Percentiles rank a stretch among this genome's conserved stretches.
Evolutionary conservation across 2,329 filamentous ascomycete species (phyloP).

Genomic region (Cytospora leucostoma): DNA sequence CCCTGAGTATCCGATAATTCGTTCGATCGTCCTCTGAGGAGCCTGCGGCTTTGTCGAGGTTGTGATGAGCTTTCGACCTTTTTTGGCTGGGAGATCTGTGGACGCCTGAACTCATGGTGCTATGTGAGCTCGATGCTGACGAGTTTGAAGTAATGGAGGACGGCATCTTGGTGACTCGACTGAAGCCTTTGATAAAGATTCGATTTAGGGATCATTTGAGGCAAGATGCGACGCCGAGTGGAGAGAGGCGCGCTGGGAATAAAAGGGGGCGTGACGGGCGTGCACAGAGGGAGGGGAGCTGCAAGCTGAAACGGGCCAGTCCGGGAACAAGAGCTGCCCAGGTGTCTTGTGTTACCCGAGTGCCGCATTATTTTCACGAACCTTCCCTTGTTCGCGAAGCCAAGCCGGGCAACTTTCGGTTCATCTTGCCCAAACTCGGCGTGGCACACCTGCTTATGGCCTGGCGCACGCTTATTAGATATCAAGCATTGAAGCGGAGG

Average conservation of each 20-base stretch:
- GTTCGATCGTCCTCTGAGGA: constrained; percentile 26
- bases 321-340: constrained; percentile 14
- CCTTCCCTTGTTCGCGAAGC: constrained; percentile 17
- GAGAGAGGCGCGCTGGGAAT: constrained; percentile 15
- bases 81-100: constrained; percentile 19
- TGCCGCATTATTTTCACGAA: constrained; percentile 15
- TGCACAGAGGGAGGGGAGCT: constrained; percentile 26
- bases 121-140: constrained; percentile 21
- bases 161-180: constrained; percentile 12
- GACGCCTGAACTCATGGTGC: constrained; percentile 18
- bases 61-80: constrained; percentile 27
- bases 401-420: constrained; percentile 9
- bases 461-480: constrained; percentile 7
- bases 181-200: neutral
- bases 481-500: constrained; percentile 10
- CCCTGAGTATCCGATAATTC: constrained; percentile 28
- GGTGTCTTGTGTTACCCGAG: constrained; percentile 18
- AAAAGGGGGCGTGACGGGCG: constrained; percentile 15
- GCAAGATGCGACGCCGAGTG: constrained; percentile 3
- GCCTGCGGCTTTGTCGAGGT: constrained; percentile 25
- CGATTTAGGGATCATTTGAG: constrained; percentile 3
- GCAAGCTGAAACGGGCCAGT: constrained; percentile 22
- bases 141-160: constrained; percentile 25
- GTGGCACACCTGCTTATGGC: constrained; percentile 14
- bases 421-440: constrained; percentile 8